Conservation (phyloP, 2,329 filamentous ascomycete genomes). For the Zymoseptoria crescenta region DNA sequence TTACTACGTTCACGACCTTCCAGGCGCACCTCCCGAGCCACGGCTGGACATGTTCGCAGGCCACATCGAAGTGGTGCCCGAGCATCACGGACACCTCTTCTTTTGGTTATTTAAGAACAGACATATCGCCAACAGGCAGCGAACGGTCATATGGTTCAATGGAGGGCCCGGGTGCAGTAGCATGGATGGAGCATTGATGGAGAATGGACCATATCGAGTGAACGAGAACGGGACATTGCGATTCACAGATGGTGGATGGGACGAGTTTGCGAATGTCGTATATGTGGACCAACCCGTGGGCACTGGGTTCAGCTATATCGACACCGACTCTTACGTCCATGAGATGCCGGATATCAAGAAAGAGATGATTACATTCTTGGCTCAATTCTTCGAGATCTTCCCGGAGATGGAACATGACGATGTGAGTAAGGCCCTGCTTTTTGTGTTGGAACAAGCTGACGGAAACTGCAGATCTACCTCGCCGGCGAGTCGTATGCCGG, state of each 20-base stretch:
- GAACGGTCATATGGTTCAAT: slow-evolving; percentile 94
- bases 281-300: slow-evolving; percentile 97
- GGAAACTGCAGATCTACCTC: slow-evolving; percentile 66
- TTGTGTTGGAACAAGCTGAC: slow-evolving; percentile 1
- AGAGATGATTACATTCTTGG: slow-evolving; percentile 80
- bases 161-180: slow-evolving; percentile 96
- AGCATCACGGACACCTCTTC: slow-evolving; percentile 87
- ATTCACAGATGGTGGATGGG: slow-evolving; percentile 93
- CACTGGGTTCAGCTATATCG: slow-evolving; percentile 91
- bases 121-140: slow-evolving; percentile 84
- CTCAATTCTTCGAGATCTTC: slow-evolving; percentile 85
- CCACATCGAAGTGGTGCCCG: slow-evolving; percentile 81
- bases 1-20: slow-evolving; percentile 80
- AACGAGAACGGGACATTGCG: slow-evolving; percentile 63
- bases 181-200: slow-evolving; percentile 93
- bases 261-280: slow-evolving; percentile 92
- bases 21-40: slow-evolving; percentile 66
- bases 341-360: slow-evolving; percentile 83
- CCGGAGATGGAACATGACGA: slow-evolving; percentile 88
- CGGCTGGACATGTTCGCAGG: slow-evolving; percentile 96
- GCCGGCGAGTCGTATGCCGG: slow-evolving; percentile 95
- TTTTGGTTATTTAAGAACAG: slow-evolving; percentile 98
- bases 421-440: slow-evolving; percentile 48
- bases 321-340: slow-evolving; percentile 76
- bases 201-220: slow-evolving; percentile 86